These are phyloP conservation scores for Pseudotulostoma volvatum DNA, from an alignment of 495 filamentous ascomycete species.

Conservation along the genomic window DNA sequence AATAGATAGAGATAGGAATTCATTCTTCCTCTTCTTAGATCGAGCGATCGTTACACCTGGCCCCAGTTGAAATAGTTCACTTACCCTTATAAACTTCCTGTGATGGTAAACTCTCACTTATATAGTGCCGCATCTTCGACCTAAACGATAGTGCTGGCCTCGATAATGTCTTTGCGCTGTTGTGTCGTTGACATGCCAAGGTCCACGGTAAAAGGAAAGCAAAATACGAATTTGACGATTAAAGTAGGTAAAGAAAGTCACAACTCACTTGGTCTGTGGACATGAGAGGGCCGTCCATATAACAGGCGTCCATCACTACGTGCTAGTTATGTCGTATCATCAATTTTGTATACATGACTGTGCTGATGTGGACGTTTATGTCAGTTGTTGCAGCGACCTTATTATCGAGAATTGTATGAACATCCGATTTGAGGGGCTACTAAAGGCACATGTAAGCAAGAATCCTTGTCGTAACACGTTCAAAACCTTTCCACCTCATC, in stretches of 20 bases:
- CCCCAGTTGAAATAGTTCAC: too few species aligned
- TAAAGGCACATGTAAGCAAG: slow-evolving; percentile 45
- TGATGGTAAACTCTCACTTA: slow-evolving; percentile 45
- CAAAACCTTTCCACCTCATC: slow-evolving; percentile 1
- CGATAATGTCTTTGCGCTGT: slow-evolving; percentile 49
- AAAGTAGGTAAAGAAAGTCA: slow-evolving; percentile 52
- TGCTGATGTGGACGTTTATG: slow-evolving; percentile 60
- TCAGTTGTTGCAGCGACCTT: slow-evolving; percentile 65
- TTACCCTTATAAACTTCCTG: slow-evolving; percentile 57
- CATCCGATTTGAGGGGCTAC: slow-evolving; percentile 65
- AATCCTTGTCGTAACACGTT: slow-evolving; percentile 1
- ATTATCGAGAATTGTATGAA: slow-evolving; percentile 81
- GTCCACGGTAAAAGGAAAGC: slow-evolving; percentile 38
- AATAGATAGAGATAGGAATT: too few species aligned
- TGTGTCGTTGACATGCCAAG: slow-evolving; percentile 69
- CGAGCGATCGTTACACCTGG: too few species aligned
- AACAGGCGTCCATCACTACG: slow-evolving; percentile 54
- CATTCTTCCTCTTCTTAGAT: too few species aligned
- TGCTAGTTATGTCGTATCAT: slow-evolving; percentile 56
- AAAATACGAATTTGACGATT: slow-evolving; percentile 52
- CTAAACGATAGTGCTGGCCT: slow-evolving; percentile 57
- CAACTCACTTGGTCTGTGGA: slow-evolving; percentile 57
- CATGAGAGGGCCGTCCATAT: slow-evolving; percentile 64
- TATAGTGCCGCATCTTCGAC: too few species aligned
- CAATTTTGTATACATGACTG: slow-evolving; percentile 91